phyloP scores from a whole-genome alignment of 345 rosid genomes.

The Bruguiera parviflora region DNA sequence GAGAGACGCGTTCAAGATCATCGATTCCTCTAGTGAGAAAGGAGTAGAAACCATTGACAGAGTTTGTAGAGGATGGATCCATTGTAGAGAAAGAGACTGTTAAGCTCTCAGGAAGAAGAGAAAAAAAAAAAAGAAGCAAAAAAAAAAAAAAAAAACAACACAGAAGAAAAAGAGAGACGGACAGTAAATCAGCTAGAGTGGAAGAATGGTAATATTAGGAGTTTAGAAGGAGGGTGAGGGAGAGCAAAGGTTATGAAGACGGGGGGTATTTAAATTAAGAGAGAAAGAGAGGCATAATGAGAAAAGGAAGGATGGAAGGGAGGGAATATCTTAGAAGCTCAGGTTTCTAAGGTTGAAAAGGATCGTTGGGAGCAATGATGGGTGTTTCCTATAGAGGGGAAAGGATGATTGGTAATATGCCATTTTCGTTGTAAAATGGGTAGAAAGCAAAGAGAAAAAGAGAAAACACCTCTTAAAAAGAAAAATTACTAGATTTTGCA shows the following conservation, averaged over 20 bases:
- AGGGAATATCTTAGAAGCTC: conserved; percentile 45
- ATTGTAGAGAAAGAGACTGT: conserved; percentile 18
- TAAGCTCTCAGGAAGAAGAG: background rate
- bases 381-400: conserved; percentile 87
- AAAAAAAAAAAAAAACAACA: background rate
- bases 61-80: conserved; percentile 65
- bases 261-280: conserved; percentile 27
- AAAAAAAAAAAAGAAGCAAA: too few relatives aligned
- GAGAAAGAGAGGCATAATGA: conserved; percentile 6
- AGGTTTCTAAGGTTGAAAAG: conserved; percentile 67
- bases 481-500: background rate
- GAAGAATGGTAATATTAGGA: background rate
- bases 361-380: conserved; percentile 93
- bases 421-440: conserved; percentile 59
- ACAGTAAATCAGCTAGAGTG: background rate
- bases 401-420: conserved; percentile 76
- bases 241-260: conserved; percentile 15
- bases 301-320: conserved; percentile 3
- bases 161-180: background rate
- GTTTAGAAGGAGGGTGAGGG: background rate
- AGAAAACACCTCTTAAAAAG: too few relatives aligned
- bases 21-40: conserved; percentile 80
- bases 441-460: conserved; percentile 34
- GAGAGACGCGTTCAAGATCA: conserved; percentile 76
- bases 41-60: conserved; percentile 82